A percentile compares a stretch with the other conserved stretches of the same genome.
Conservation (phyloP, 257 asterid genomes). For the Fraxinus excelsior region DNA sequence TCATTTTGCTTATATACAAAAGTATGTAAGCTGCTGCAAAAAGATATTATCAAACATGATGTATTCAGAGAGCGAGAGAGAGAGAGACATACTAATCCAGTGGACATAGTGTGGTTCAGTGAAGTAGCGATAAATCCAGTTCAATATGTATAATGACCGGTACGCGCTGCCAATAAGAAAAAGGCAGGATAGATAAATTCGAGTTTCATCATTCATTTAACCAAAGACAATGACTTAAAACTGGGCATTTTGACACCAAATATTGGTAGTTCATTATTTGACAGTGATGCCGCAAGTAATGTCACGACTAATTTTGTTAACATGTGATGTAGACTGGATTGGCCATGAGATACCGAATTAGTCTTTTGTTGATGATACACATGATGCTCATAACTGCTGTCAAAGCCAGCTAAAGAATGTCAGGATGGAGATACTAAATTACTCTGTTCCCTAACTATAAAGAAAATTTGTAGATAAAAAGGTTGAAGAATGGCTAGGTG, state of each 20-base stretch:
- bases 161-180: slow-evolving; percentile 60
- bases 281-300: background rate
- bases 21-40: background rate
- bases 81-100: slow-evolving; percentile 65
- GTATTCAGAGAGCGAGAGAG: background rate
- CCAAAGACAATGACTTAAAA: background rate
- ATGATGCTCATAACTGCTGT: background rate
- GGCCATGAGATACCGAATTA: background rate
- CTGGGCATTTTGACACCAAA: background rate
- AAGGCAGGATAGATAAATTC: background rate
- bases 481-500: background rate
- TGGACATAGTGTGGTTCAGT: slow-evolving; percentile 81
- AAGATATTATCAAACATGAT: too few relatives aligned
- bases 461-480: background rate
- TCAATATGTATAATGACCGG: slow-evolving; percentile 72
- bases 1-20: background rate
- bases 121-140: slow-evolving; percentile 93
- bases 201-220: background rate
- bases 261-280: background rate
- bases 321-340: background rate
- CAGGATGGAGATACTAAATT: background rate
- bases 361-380: background rate
- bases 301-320: background rate
- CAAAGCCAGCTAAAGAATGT: background rate
- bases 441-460: background rate